phyloP scores from a whole-genome alignment of 2,329 filamentous ascomycete genomes.

The Ophiosphaerella korrae region DNA sequence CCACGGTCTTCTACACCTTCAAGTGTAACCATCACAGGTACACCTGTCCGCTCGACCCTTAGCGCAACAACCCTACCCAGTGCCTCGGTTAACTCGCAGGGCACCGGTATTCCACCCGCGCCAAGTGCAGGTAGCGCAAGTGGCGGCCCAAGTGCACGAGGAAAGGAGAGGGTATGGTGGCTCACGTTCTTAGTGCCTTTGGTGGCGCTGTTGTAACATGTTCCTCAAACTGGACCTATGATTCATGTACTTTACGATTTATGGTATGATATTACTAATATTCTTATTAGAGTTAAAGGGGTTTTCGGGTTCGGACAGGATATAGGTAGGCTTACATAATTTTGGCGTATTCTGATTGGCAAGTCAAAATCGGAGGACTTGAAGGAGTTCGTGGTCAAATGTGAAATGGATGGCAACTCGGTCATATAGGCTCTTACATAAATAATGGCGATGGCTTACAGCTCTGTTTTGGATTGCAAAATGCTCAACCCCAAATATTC shows the following conservation, averaged over 20 bases:
- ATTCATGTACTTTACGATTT: background rate
- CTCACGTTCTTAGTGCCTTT: constrained; percentile 29
- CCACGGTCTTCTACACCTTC: constrained; percentile 1
- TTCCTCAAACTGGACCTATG: background rate
- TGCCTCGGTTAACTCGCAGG: constrained; percentile 13
- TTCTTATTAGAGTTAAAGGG: background rate
- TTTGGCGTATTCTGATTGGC: no score
- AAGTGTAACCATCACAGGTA: no score
- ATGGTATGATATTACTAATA: background rate
- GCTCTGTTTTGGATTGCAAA: no score
- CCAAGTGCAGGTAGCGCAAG: constrained; percentile 27
- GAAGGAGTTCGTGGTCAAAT: no score
- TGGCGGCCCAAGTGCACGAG: constrained; percentile 3
- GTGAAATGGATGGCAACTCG: no score
- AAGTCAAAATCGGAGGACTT: background rate
- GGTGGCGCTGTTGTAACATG: constrained; percentile 14
- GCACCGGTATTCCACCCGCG: constrained; percentile 33
- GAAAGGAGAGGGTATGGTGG: constrained; percentile 41
- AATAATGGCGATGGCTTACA: no score
- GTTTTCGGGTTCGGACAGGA: background rate
- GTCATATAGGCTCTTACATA: no score
- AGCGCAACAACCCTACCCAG: constrained; percentile 17
- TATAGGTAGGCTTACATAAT: background rate
- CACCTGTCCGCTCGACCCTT: constrained; percentile 13
- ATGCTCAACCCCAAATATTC: no score